Conservation (phyloP, 768 basidiomycete genomes). For the Clitopilus hobsonii region DNA sequence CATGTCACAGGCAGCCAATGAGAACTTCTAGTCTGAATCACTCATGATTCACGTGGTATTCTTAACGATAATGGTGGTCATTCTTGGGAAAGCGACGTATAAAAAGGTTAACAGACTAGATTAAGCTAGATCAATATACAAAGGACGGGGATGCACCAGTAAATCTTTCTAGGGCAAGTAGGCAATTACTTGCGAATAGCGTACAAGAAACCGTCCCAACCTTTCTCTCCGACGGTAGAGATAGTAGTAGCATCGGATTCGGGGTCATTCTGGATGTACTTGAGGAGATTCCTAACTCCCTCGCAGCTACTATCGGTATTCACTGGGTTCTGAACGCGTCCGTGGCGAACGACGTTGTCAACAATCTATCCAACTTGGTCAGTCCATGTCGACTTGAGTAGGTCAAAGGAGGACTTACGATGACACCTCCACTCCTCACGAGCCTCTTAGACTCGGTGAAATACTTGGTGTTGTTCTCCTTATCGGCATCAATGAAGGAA, state of each 20-base stretch:
- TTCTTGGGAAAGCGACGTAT: no score
- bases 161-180: background rate
- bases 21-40: no score
- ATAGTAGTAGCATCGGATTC: conserved; percentile 50
- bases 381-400: background rate
- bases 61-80: no score
- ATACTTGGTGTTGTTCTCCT: conserved; percentile 48
- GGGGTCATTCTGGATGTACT: conserved; percentile 40
- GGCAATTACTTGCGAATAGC: conserved; percentile 21
- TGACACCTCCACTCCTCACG: conserved; percentile 53
- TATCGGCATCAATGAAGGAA: conserved; percentile 72
- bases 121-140: no score
- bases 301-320: conserved; percentile 29
- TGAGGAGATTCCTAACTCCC: conserved; percentile 43
- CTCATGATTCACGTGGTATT: no score
- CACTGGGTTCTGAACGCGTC: conserved; percentile 37
- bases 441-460: conserved; percentile 60
- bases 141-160: no score
- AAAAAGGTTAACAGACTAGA: no score
- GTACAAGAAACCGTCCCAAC: conserved; percentile 51
- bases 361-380: conserved; percentile 35
- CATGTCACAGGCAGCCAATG: no score
- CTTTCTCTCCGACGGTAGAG: conserved; percentile 45
- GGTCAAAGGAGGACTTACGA: conserved; percentile 34
- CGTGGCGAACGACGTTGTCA: conserved; percentile 56